Evolutionary conservation across 148 eudicot species (phyloP), one percentile per base, ranked within the genome.

Genomic region (Hydrangea macrophylla): DNA sequence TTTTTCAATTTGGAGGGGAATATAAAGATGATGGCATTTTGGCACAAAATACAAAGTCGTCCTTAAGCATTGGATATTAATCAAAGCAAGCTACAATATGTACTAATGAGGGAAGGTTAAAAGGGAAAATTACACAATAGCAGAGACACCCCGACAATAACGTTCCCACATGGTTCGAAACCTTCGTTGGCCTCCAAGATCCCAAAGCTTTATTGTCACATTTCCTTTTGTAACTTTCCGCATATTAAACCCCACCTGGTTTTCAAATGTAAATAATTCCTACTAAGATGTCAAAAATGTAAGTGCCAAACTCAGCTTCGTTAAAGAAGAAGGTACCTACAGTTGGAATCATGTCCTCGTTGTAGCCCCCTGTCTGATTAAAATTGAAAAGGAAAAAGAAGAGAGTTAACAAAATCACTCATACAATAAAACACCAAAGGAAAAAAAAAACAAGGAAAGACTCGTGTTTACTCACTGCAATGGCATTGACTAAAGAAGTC

Each of bases 121-220:
- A 48, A 65, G 51, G 59, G 78, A 51, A 67, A 64, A 74, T 80
- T 88, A 92, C 97, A 92, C 56, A 69, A 92, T 86, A 3, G 96
- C 91, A 28, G 96, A 76, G 60, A 84, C 98, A 15, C 92, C 98
- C 27, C 96, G 88, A 58, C 98, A 90, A 66, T 92, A 92, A 15
- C 96, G 87, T 73, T 92, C 98, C 98, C 98, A 90, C 96, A 92
- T 92, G 72, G 85, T 66, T 62, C 92, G 91, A 54, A 92, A 92
- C 73, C 98, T 87, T 48, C 73, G 77, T 60, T 92, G 98, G 22
- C 98, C 98, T 81, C 96, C 98, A 60, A 92, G 85, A 62, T 92
- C 98, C 98, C 98, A 92, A 39, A 92, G 90, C 90, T 73, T 86
- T 88, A 48, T 48, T 18, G 53, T 23, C 7, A 48, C 53, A 48